Evolutionary conservation across 495 filamentous ascomycete species (phyloP).

Genomic region (Penicillium taxi): DNA sequence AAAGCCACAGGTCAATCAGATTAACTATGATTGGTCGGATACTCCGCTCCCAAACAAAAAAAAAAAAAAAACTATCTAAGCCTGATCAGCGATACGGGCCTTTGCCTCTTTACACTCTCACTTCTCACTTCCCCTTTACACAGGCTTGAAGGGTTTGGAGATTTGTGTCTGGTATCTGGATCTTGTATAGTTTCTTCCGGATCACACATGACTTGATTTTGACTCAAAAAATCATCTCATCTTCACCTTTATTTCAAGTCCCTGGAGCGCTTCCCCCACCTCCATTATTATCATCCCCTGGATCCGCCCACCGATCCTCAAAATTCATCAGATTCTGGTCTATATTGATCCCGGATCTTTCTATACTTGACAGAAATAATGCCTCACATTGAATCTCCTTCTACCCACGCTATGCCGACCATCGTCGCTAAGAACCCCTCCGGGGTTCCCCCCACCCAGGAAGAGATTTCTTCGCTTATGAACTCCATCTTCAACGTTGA

Average conservation of each 20-base stretch:
- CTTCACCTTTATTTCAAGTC: constrained; percentile 6
- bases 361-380: constrained; percentile 34
- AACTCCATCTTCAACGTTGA: constrained; percentile 69
- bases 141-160: constrained; percentile 9
- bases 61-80: constrained; percentile 20
- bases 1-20: constrained; percentile 7
- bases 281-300: constrained; percentile 5
- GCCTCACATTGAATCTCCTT: constrained; percentile 57
- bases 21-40: constrained; percentile 8
- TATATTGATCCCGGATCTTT: constrained; percentile 7
- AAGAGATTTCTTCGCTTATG: constrained; percentile 67
- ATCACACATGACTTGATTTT: constrained; percentile 3
- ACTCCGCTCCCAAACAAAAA: constrained; percentile 21
- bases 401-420: constrained; percentile 50
- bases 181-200: constrained; percentile 7
- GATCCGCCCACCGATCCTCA: not conserved
- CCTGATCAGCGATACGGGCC: constrained; percentile 9
- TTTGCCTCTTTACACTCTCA: constrained; percentile 1
- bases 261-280: constrained; percentile 12
- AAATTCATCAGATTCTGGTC: constrained; percentile 1
- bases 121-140: constrained; percentile 6
- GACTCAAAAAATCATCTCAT: not conserved
- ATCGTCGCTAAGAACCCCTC: constrained; percentile 50
- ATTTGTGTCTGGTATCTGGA: constrained; percentile 7
- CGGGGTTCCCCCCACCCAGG: constrained; percentile 52